Base-by-base conservation (phyloP, 164 flowering plant genomes). In the Vitis labrusca region DNA sequence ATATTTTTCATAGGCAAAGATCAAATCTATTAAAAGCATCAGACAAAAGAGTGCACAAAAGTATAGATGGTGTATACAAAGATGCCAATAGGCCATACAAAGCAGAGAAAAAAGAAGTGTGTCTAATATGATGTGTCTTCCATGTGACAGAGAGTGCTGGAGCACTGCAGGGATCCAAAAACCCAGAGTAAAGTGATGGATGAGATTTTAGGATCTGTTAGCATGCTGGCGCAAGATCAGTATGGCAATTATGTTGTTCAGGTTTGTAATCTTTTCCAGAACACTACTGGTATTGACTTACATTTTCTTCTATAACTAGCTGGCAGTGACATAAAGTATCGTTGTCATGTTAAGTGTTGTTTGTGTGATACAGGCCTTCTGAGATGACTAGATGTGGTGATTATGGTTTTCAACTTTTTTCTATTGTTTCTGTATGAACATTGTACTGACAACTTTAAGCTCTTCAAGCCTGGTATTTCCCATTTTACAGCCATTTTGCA, bases 171-270 rank as follows among this genome's bases (percentile, higher is more conserved):
- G 19, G 86, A 86, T 52, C 74, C 78, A n/a, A 69, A 69, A 11
- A 87, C 91, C 1, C 89, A 84, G 72, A 76, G 71, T 64, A 85
- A 83, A 72, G 87, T 80, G 62, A 84, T 83, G 86, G 91, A 84
- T 67, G 94, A 91, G 74, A 88, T 91, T 65, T 68, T 91, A 57
- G 86, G 81, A 71, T 75, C 88, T 68, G 92, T 92, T 61, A 87
- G 97, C 84, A 87, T 84, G 88, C 70, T 91, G 73, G 97, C 94
- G 5, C 94, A 91, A 73, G 94, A 91, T 81, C 97, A 91, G 71
- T 90, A 91, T 80, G 97, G 97, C 9, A 92, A 92, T 73, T 92
- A 92, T 80, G 97, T 92, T 65, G 82, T 86, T 72, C 97, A 92
- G 97, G 97, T 92, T 13, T 64, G 74, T 72, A 14, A 11, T 52